phyloP scores from a whole-genome alignment of 2,329 filamentous ascomycete species.

The Diaporthe nobilis region DNA sequence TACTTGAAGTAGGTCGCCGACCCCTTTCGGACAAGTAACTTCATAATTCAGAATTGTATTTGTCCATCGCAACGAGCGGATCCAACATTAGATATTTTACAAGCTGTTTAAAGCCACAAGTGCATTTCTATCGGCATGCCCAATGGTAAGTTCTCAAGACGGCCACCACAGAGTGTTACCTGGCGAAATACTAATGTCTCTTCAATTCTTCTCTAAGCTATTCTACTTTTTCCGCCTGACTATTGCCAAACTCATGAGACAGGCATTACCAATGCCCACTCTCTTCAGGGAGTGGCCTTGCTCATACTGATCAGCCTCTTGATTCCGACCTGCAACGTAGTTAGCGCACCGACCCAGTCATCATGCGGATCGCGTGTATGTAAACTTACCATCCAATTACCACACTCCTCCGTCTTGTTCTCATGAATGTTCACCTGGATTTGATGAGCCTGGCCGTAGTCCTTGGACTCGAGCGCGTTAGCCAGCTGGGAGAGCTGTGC shows the following conservation, averaged over 20 bases:
- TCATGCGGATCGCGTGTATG: background rate
- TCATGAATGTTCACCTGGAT: slow-evolving; percentile 83
- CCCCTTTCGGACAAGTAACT: background rate
- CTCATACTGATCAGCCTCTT: slow-evolving; percentile 86
- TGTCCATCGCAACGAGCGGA: background rate
- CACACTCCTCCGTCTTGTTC: slow-evolving; percentile 84
- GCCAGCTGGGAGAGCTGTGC: slow-evolving; percentile 75
- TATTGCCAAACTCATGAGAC: background rate
- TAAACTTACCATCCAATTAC: slow-evolving; percentile 85
- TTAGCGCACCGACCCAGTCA: slow-evolving; percentile 55
- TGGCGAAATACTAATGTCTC: background rate
- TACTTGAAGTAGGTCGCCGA: background rate
- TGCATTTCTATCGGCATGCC: background rate
- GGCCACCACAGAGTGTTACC: background rate
- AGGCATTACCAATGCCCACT: background rate
- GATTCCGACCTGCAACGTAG: slow-evolving; percentile 73
- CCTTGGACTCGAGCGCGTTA: slow-evolving; percentile 75
- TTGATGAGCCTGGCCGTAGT: slow-evolving; percentile 77
- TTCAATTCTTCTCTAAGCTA: slow-evolving; percentile 20
- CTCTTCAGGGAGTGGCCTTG: slow-evolving; percentile 74
- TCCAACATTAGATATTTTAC: background rate
- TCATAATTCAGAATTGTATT: background rate
- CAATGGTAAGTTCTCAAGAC: background rate
- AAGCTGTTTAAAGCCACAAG: background rate
- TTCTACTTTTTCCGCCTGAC: slow-evolving; percentile 12